These are phyloP conservation scores for Murraya koenigii DNA, from an alignment of 345 rosid species.

Conservation along the genomic window DNA sequence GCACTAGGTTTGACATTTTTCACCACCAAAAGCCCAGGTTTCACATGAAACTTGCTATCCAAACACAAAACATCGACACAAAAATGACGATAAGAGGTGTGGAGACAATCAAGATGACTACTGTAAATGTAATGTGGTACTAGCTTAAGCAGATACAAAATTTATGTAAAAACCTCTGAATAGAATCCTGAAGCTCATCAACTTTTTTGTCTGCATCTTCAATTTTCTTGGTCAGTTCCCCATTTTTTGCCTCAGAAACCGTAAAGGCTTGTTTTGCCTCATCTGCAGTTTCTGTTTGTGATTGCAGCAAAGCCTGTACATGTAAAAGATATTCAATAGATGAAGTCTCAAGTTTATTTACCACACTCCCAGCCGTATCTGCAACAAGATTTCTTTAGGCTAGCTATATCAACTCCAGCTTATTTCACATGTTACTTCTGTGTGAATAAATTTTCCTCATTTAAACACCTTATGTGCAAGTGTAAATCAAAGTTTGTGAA, in stretches of 20 bases:
- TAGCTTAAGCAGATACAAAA: not conserved
- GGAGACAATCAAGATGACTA: not conserved
- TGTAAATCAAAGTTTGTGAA: too few relatives aligned
- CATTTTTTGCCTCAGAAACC: slow-evolving; percentile 52
- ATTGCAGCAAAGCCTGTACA: slow-evolving; percentile 51
- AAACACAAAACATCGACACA: not conserved
- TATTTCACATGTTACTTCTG: too few relatives aligned
- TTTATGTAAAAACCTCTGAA: slow-evolving; percentile 65
- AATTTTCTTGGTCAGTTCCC: slow-evolving; percentile 62
- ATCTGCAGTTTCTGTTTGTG: slow-evolving; percentile 56
- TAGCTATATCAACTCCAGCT: too few relatives aligned
- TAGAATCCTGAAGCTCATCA: slow-evolving; percentile 72
- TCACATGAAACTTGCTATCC: not conserved
- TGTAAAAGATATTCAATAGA: slow-evolving; percentile 20
- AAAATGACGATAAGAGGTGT: not conserved
- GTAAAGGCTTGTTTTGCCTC: slow-evolving; percentile 57
- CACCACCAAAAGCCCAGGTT: not conserved
- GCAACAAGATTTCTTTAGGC: too few relatives aligned
- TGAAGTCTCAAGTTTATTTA: not conserved
- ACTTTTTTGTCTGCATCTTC: slow-evolving; percentile 62
- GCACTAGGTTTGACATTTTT: not conserved
- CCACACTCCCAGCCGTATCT: too few relatives aligned
- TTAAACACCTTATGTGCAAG: too few relatives aligned
- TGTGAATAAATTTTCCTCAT: too few relatives aligned
- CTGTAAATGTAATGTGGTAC: not conserved